Percentiles rank a stretch among this genome's conserved stretches.
Conservation (phyloP, 495 filamentous ascomycete species). For the Talaromyces nanjingensis region DNA sequence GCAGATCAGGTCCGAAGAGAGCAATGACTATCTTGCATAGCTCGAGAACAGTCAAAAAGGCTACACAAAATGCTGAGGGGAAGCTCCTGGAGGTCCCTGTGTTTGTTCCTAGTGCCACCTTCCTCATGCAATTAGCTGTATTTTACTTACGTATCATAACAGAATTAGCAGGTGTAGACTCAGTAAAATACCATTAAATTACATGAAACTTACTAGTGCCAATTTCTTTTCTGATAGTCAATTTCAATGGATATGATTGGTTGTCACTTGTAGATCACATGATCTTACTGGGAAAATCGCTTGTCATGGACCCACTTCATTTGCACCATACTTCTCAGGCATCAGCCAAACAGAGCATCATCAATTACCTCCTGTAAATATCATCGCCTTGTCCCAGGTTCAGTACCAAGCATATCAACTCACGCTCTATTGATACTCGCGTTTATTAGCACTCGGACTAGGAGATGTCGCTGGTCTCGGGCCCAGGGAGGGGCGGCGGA, state of each 20-base stretch:
- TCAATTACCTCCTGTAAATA: not conserved
- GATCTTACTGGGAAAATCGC: not conserved
- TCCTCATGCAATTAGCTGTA: not conserved
- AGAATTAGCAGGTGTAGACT: not conserved
- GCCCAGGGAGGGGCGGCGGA: constrained; percentile 49
- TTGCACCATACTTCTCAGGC: not conserved
- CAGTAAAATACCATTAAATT: not conserved
- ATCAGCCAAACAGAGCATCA: not conserved
- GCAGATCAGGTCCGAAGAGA: not conserved
- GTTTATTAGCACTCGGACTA: not conserved
- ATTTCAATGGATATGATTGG: not conserved
- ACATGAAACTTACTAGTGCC: not conserved
- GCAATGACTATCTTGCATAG: not conserved
- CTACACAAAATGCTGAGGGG: not conserved
- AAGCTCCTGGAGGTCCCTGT: not conserved
- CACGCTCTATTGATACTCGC: not conserved
- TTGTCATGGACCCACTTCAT: not conserved
- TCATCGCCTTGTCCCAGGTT: not conserved
- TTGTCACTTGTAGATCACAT: not conserved
- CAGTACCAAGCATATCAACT: not conserved
- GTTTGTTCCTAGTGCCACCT: not conserved
- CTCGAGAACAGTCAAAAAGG: not conserved
- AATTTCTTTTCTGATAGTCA: not conserved
- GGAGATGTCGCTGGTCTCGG: constrained; percentile 55
- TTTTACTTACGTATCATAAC: not conserved